Conservation (phyloP, 2,329 filamentous ascomycete species). For the Trichoderma brevicompactum region DNA sequence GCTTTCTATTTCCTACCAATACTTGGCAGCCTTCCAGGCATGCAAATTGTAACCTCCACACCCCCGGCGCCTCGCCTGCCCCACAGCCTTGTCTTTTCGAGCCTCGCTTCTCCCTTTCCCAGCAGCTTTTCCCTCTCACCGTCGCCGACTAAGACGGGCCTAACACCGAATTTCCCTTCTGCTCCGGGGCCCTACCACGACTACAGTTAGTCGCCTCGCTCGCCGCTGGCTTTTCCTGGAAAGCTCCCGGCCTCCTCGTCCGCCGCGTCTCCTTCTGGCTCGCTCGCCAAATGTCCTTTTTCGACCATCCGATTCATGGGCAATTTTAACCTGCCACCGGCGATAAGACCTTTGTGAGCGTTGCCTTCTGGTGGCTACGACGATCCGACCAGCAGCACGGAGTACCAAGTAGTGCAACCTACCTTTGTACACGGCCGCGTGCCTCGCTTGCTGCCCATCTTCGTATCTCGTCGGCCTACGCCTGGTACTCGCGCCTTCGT, state of each 20-base stretch:
- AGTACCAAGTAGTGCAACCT: slow-evolving; percentile 3
- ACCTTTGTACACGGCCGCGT: background rate
- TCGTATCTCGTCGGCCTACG: slow-evolving; percentile 10
- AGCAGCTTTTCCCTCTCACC: background rate
- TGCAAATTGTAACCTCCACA: too few relatives aligned
- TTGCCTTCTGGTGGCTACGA: slow-evolving; percentile 21
- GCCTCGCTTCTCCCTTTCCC: slow-evolving; percentile 29
- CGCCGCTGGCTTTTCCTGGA: slow-evolving; percentile 9
- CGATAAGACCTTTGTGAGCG: slow-evolving; percentile 32
- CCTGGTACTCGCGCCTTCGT: slow-evolving; percentile 23
- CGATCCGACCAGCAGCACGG: background rate
- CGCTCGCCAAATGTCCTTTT: slow-evolving; percentile 21
- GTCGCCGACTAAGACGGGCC: slow-evolving; percentile 5
- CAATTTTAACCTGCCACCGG: slow-evolving; percentile 30
- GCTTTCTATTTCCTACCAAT: too few relatives aligned
- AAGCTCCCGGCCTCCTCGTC: slow-evolving; percentile 18
- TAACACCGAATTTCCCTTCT: slow-evolving; percentile 14
- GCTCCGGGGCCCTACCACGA: slow-evolving; percentile 18
- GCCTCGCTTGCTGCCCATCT: slow-evolving; percentile 21
- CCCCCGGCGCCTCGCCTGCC: slow-evolving; percentile 9
- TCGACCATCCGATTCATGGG: slow-evolving; percentile 28
- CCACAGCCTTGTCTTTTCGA: slow-evolving; percentile 23
- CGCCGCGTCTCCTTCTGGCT: background rate
- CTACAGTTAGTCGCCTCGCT: slow-evolving; percentile 2
- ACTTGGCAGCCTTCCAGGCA: too few relatives aligned